Conservation (phyloP, 805 yeast genomes). For the Wickerhamomyces strasburgensis region DNA sequence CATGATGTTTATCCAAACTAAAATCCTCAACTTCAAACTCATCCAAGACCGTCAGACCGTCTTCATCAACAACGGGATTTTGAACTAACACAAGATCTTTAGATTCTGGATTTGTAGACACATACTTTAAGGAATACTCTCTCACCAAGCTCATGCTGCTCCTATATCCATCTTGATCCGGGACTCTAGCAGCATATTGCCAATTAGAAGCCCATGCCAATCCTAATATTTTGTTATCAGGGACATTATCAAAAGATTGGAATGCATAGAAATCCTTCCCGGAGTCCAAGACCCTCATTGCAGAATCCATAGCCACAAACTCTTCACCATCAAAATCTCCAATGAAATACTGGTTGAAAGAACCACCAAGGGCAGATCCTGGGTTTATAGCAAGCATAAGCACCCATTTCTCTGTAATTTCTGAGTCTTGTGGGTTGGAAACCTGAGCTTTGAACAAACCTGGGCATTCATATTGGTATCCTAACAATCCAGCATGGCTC, state of each 20-base stretch:
- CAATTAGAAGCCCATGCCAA: slow-evolving; percentile 41
- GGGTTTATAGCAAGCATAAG: slow-evolving; percentile 37
- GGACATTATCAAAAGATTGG: slow-evolving; percentile 29
- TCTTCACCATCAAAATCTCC: slow-evolving; percentile 37
- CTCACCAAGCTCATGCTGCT: slow-evolving; percentile 33
- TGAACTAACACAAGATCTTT: slow-evolving; percentile 21
- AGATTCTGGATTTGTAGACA: slow-evolving; percentile 24
- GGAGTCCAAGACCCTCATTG: slow-evolving; percentile 28
- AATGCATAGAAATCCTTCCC: slow-evolving; percentile 38
- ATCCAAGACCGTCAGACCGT: slow-evolving; percentile 2
- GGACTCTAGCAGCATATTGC: slow-evolving; percentile 34
- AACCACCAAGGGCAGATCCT: slow-evolving; percentile 38
- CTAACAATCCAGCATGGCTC: slow-evolving; percentile 25
- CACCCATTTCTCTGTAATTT: slow-evolving; percentile 29
- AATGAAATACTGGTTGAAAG: slow-evolving; percentile 35
- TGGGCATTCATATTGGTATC: slow-evolving; percentile 40
- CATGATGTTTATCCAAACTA: not conserved
- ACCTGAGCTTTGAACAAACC: slow-evolving; percentile 30
- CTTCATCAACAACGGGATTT: slow-evolving; percentile 20
- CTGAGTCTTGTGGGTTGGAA: slow-evolving; percentile 14
- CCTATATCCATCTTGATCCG: slow-evolving; percentile 32
- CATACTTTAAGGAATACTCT: slow-evolving; percentile 25
- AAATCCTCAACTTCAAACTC: not conserved
- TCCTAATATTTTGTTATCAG: slow-evolving; percentile 26
- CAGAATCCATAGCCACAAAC: slow-evolving; percentile 29